These are phyloP conservation scores for Cupressus sempervirens DNA, from an alignment of 75 land plant species.

Conservation along the genomic window DNA sequence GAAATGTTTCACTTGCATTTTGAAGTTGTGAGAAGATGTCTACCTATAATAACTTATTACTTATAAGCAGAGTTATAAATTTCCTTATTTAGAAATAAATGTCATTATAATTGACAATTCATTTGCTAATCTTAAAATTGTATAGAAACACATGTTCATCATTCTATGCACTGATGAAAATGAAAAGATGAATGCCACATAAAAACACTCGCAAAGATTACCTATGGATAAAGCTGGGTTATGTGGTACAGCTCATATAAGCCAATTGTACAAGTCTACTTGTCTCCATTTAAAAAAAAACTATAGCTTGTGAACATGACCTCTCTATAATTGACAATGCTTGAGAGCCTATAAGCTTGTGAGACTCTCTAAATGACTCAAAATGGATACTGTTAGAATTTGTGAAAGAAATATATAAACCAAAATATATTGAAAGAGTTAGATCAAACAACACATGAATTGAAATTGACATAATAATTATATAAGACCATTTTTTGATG, in stretches of 20 bases:
- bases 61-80: too few relatives aligned
- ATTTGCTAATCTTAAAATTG: too few relatives aligned
- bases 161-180: not conserved
- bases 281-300: constrained; percentile 88
- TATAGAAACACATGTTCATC: too few relatives aligned
- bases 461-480: too few relatives aligned
- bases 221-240: constrained; percentile 95
- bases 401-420: too few relatives aligned
- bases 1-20: constrained; percentile 98
- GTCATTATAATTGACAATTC: too few relatives aligned
- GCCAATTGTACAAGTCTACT: constrained; percentile 96
- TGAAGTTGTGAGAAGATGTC: constrained; percentile 97
- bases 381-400: constrained; percentile 54
- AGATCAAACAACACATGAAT: too few relatives aligned
- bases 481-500: too few relatives aligned
- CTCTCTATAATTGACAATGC: too few relatives aligned
- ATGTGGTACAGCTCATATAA: constrained; percentile 94
- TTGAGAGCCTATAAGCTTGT: constrained; percentile 17
- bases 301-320: constrained; percentile 24
- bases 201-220: not conserved
- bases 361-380: constrained; percentile 45
- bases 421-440: too few relatives aligned
- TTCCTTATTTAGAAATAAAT: too few relatives aligned
- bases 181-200: not conserved
- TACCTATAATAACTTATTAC: too few relatives aligned